Evolutionary conservation across 163 green algal species (phyloP).

Genomic region (Picocystis sp.): DNA sequence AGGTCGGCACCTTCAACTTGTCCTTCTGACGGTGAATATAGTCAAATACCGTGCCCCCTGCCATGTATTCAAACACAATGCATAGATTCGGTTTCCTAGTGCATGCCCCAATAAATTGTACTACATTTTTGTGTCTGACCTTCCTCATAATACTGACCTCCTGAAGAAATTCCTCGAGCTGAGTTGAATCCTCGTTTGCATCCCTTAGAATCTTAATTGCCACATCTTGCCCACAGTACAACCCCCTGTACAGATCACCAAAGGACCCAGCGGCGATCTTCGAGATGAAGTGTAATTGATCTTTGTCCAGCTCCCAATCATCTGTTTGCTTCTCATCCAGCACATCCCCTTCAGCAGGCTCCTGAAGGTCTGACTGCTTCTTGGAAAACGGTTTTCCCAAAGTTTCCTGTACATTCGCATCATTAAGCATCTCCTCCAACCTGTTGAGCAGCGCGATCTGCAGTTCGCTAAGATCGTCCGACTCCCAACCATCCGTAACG

Average conservation of each 20-base stretch:
- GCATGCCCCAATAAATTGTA: constrained; percentile 97
- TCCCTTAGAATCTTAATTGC: constrained; percentile 96
- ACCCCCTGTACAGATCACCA: constrained; percentile 82
- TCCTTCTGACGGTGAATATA: constrained; percentile 64
- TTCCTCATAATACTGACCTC: constrained; percentile 96
- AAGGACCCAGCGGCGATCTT: constrained; percentile 90
- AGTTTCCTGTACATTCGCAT: constrained; percentile 11
- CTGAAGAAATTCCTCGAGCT: constrained; percentile 83
- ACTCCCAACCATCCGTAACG: constrained; percentile 71
- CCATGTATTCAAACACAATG: constrained; percentile 99
- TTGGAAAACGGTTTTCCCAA: too few relatives aligned
- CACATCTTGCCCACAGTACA: constrained; percentile 92
- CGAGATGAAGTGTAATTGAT: constrained; percentile 60
- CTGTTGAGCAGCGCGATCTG: constrained; percentile 8
- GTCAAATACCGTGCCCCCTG: constrained; percentile 79
- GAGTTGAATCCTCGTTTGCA: constrained; percentile 52
- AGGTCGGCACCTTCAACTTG: constrained; percentile 33
- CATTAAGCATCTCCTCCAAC: neutral
- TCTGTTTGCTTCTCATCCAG: constrained; percentile 15
- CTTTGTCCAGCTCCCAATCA: constrained; percentile 91
- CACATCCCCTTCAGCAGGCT: neutral
- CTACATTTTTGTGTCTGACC: constrained; percentile 90
- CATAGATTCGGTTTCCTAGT: constrained; percentile 89
- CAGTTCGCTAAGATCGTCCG: constrained; percentile 7
- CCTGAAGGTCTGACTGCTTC: too few relatives aligned